phyloP scores from a whole-genome alignment of 768 basidiomycete genomes.

The Rickenella mellea region DNA sequence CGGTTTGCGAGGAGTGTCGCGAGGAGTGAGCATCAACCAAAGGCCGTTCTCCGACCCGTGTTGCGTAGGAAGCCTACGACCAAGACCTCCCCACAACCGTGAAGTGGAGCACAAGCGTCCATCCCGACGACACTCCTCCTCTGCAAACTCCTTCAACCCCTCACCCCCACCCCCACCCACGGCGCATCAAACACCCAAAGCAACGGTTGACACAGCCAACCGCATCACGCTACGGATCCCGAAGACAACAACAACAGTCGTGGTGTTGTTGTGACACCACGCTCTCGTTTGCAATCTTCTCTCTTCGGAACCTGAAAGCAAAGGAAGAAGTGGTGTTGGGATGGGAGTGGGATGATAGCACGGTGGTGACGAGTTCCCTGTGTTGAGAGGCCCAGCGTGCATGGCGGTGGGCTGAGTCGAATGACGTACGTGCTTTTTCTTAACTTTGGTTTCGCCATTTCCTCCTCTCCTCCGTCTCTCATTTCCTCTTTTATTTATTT shows the following conservation, averaged over 20 bases:
- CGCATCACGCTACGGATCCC: not conserved
- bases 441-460: conserved; percentile 22
- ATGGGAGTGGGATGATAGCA: conserved; percentile 97
- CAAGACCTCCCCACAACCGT: conserved; percentile 5
- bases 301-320: conserved; percentile 60
- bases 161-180: too few relatives aligned
- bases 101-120: conserved; percentile 8
- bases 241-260: conserved; percentile 15
- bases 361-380: conserved; percentile 69
- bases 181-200: not conserved
- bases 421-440: conserved; percentile 37
- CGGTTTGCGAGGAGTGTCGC: conserved; percentile 60
- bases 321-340: conserved; percentile 86
- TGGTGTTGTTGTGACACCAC: too few relatives aligned
- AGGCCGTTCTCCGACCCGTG: conserved; percentile 52
- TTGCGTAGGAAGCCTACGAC: conserved; percentile 22
- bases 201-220: not conserved
- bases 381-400: conserved; percentile 38
- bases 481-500: too few relatives aligned
- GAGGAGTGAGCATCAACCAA: conserved; percentile 55
- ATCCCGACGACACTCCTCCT: conserved; percentile 9
- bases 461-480: conserved; percentile 8
- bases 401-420: not conserved
- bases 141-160: too few relatives aligned
- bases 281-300: conserved; percentile 73